Evolutionary conservation across 1,139 yeast genomes (phyloP), one percentile per base, ranked within the genome.

Genomic region (Suhomyces bribrorum): DNA sequence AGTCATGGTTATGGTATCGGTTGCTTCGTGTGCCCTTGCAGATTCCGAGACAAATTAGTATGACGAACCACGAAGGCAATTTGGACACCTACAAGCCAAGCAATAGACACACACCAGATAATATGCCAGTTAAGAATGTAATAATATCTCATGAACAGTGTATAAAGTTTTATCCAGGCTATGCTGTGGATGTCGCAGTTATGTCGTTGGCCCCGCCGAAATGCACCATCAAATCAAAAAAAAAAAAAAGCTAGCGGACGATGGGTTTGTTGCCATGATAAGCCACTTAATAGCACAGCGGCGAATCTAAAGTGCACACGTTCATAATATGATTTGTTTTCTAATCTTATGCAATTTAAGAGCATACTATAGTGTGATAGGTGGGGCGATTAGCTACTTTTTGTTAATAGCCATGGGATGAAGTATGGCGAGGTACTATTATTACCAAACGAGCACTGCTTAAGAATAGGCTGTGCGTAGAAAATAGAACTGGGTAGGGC

Each of bases 391-490:
- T 20, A 20, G 23, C 6, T 8, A n/a, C 5, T 20, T n/a, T 4
- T n/a, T 5, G 23, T 20, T 20, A 20, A 20, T 20, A 20, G 23
- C 23, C 11, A 20, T 20, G 23, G 23, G n/a, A n/a, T 20, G 23
- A 20, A 20, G 8, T 4, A 4, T 20, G 23, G 23, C 11, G 11
- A 20, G 23, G 23, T n/a, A n/a, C 23, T 20, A 20, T 20, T 20
- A 20, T 20, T 8, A 20, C 5, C 23, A 20, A 20, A 26, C 7
- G 29, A 13, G 27, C 27, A 12, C 27, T 25, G 23, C 11, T 29
- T 5, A 8, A 18, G 7, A 7, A 29, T 29, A 29, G 32, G 32
- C 32, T 29, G 32, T 29, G 32, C 32, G 24, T 29, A 29, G 32
- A 29, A 29, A 29, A 29, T 29, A 29, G 32, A 29, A 29, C 11